These are phyloP conservation scores for Plasmodium malariae DNA, from an alignment of 169 alveolate genomes.

Conservation along the genomic window DNA sequence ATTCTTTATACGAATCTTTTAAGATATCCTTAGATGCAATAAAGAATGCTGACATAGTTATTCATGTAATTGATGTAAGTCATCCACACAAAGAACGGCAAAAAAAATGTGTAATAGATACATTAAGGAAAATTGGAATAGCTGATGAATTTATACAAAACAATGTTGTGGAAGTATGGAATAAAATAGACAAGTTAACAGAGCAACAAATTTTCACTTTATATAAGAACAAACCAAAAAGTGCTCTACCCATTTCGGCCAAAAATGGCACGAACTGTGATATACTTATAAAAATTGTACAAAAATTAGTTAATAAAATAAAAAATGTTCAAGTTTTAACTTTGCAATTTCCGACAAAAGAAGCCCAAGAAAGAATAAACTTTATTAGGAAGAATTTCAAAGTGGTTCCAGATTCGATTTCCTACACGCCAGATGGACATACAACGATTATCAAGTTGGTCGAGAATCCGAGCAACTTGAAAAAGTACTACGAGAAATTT, in stretches of 20 bases:
- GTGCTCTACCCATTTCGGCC: conserved; percentile 68
- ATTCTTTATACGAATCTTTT: conserved; percentile 89
- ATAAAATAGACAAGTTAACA: conserved; percentile 90
- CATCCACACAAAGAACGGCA: conserved; percentile 85
- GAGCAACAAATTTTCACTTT: conserved; percentile 42
- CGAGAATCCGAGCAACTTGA: conserved; percentile 49
- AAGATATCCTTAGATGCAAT: conserved; percentile 90
- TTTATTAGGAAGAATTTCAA: conserved; percentile 47
- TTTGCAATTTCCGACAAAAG: conserved; percentile 28
- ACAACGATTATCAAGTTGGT: conserved; percentile 64
- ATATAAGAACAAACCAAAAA: conserved; percentile 55
- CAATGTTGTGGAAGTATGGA: conserved; percentile 93
- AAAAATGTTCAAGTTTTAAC: conserved; percentile 53
- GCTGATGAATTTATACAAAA: conserved; percentile 80
- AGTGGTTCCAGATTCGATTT: conserved; percentile 67
- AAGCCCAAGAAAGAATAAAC: conserved; percentile 42
- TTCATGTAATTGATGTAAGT: conserved; percentile 89
- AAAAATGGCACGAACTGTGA: conserved; percentile 66
- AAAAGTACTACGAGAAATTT: conserved; percentile 44
- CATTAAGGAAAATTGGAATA: conserved; percentile 88
- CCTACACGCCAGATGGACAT: conserved; percentile 58
- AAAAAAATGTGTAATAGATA: conserved; percentile 88
- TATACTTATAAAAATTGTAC: conserved; percentile 39
- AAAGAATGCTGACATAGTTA: conserved; percentile 88
- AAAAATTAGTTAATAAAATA: conserved; percentile 28